Evolutionary conservation across 169 alveolate species (phyloP), one percentile per base, ranked within the genome.

Genomic region (Cryptosporidium meleagridis): DNA sequence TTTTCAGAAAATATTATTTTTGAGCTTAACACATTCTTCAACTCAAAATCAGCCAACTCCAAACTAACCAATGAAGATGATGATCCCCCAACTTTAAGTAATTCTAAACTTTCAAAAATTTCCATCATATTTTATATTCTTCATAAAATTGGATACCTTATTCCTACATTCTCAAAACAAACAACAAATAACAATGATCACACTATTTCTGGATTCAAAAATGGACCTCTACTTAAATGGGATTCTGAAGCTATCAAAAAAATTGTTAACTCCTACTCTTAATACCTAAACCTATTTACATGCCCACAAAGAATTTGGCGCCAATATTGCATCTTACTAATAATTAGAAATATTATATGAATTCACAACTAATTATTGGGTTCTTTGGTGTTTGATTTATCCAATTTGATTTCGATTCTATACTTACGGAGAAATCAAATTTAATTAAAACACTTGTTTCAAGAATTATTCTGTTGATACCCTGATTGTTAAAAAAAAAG

Each of bases 211-310:
- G 89, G 89, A 26, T 59, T 80, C 55, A 80, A 62, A 62, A 59
- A 59, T 14, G 89, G 89, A 21, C 80, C 75, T 33, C 39, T 80
- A n/a, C 67, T 80, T 18, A 62, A 80, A 26, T 80, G 89, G 89
- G 65, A 61, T 37, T 67, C 80, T 33, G 55, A 65, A 59, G 1
- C 21, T 6, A 65, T 65, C 21, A 65, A 65, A 65, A 37, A n/a
- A n/a, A 26, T 65, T 10, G 16, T 65, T 23, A 3, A 31, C 16
- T 31, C 51, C 26, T 8, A 26, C 29, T 29, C 31, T 65, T 29
- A 26, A n/a, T 10, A 48, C 21, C 55, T 48, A 48, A 12, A 41
- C 51, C 51, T n/a, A 48, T 12, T 48, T 10, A 48, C 23, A 44
- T 48, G 55, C 55, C 0, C 12, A 1, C 1, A 1, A 31, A 41